Conservation (phyloP, 2,329 filamentous ascomycete genomes). For the Alternaria sp. region DNA sequence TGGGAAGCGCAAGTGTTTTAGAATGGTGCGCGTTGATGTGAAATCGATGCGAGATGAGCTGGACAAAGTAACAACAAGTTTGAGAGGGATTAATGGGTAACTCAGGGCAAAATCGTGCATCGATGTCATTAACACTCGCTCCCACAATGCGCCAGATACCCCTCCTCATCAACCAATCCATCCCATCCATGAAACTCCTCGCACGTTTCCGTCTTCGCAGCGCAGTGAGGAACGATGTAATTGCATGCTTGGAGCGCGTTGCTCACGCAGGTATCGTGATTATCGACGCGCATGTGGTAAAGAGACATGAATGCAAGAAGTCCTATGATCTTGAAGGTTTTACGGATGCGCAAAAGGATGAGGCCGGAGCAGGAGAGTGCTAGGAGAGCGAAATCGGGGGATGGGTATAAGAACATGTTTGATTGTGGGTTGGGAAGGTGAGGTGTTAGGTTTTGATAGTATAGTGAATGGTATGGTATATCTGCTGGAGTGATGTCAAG, state of each 20-base stretch:
- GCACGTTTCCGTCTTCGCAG: background rate
- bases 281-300: background rate
- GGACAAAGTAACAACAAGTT: no score
- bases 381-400: background rate
- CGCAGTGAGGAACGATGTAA: background rate
- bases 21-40: background rate
- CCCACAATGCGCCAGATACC: background rate
- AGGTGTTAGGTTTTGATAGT: background rate
- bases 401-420: background rate
- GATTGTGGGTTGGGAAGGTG: background rate
- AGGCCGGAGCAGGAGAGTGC: background rate
- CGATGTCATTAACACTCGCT: no score
- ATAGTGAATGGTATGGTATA: background rate
- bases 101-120: no score
- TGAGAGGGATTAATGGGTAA: no score
- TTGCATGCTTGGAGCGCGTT: background rate
- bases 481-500: fast-evolving
- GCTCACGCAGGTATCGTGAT: background rate
- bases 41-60: background rate
- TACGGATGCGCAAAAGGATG: background rate
- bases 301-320: background rate
- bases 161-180: background rate
- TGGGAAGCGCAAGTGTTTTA: background rate
- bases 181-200: background rate
- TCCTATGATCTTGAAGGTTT: background rate